Base-by-base conservation (phyloP, 352 stramenopile species). In the Phytophthora citrophthora region DNA sequence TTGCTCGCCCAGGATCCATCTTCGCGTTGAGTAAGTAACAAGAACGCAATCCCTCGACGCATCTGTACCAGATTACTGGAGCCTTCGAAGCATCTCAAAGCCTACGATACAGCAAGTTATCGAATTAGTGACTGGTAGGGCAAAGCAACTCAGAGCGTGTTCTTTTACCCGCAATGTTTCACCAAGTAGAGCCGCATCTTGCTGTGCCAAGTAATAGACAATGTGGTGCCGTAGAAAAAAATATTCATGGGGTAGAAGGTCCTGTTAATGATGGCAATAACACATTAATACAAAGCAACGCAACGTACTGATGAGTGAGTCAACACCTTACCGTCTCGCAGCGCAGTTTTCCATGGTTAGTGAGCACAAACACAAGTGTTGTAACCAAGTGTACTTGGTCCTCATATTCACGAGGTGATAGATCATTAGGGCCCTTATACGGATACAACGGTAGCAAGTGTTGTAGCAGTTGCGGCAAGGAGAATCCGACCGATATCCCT, bases 181-280 rank as follows among this genome's bases (percentile, higher is more conserved):
- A 20, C 75, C 74, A 2, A 96, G 61, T 20, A 92, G 64, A n/a
- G 81, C 55, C 3, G 86, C 59, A 61, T 97, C 86, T 59, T 94
- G 84, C 16, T 86, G 87, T 16, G 85, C 73, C 44, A 97, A 70
- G 12, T 92, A 81, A 52, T 86, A 76, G 18, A 91, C 76, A 39
- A 97, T 72, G 52, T 96, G 86, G 61, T 96, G 81, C 5, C 79
- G 83, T 24, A 97, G 69, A 53, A 96, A 96, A n/a, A 86, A 88
- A 51, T 96, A 97, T 68, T 97, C 91, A 64, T 97, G 89, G 15
- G 90, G 88, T 39, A 97, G 76, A 40, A 97, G 75, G 18, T 97
- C 83, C 82, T 93, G 39, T 54, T 27, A 8, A 43, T 18, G 18
- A n/a, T 29, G n/a, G 36, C 13, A 53, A 43, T 16, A 64, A 49